Conservation (phyloP, 352 stramenopile species). For the Aphanomyces stellatus region DNA sequence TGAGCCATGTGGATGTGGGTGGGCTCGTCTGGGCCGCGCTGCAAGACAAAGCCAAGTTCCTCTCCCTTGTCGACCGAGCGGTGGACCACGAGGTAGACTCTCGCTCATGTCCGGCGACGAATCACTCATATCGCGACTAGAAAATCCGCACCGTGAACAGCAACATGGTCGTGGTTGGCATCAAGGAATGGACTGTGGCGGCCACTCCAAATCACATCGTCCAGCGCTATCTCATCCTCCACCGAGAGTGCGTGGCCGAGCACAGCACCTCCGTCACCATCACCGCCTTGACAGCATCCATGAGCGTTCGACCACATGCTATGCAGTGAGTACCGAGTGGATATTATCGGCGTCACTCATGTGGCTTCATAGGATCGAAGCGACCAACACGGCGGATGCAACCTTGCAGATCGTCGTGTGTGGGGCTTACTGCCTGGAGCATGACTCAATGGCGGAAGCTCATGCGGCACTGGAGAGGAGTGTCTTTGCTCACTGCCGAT, state of each 20-base stretch:
- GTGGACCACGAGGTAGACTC: constrained; percentile 8
- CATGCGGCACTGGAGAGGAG: not conserved
- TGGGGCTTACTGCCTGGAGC: not conserved
- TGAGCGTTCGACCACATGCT: not conserved
- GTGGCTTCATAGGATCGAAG: not conserved
- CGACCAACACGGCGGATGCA: no score
- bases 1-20: not conserved
- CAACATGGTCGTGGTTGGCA: not conserved
- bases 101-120: not conserved
- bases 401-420: not conserved
- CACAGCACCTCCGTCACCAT: not conserved
- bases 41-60: not conserved
- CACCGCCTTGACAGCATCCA: not conserved
- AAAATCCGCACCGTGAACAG: not conserved
- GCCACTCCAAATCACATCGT: not conserved
- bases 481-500: not conserved
- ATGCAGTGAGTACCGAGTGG: not conserved
- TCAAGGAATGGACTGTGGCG: not conserved
- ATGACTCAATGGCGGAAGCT: not conserved
- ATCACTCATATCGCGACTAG: not conserved
- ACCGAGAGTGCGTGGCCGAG: not conserved
- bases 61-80: not conserved
- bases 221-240: not conserved
- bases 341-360: not conserved
- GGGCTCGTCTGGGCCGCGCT: not conserved